Conservation (phyloP, 805 yeast species). For the Clavispora phyllophila region DNA sequence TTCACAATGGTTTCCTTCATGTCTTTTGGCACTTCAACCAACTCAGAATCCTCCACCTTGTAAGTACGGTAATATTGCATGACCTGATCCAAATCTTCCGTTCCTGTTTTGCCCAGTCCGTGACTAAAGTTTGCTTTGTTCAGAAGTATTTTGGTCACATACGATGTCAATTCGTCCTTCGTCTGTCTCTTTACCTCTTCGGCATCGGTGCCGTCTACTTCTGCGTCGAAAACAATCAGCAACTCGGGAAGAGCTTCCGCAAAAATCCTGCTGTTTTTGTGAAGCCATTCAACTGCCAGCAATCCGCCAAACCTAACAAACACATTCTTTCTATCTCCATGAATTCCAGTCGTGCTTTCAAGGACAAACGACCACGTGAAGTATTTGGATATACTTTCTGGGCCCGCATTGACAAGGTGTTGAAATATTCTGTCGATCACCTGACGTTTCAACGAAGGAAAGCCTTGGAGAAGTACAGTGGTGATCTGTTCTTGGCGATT, state of each 20-base stretch:
- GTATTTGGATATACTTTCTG: slow-evolving; percentile 1
- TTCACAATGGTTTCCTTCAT: slow-evolving; percentile 47
- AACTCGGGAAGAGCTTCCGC: slow-evolving; percentile 2
- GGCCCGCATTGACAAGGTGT: slow-evolving; percentile 12
- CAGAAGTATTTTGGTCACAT: slow-evolving; percentile 6
- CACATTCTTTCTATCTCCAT: slow-evolving; percentile 15
- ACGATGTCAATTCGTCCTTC: neutral
- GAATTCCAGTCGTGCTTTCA: slow-evolving; percentile 27
- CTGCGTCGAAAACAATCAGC: slow-evolving; percentile 4
- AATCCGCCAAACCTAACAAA: slow-evolving; percentile 26
- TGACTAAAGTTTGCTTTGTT: slow-evolving; percentile 20
- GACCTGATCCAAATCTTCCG: slow-evolving; percentile 33
- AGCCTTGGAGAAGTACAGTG: slow-evolving; percentile 27
- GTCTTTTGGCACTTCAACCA: slow-evolving; percentile 52
- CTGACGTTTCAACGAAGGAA: slow-evolving; percentile 25
- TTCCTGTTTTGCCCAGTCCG: slow-evolving; percentile 18
- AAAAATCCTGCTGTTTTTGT: slow-evolving; percentile 1
- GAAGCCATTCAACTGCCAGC: slow-evolving; percentile 14
- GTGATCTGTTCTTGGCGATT: slow-evolving; percentile 33
- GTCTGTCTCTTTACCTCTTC: neutral
- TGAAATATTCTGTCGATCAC: slow-evolving; percentile 31
- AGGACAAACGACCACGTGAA: slow-evolving; percentile 34
- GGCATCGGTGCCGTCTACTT: slow-evolving; percentile 2
- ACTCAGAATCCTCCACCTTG: slow-evolving; percentile 51
- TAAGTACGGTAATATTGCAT: slow-evolving; percentile 36